Evolutionary conservation across 2,329 filamentous ascomycete genomes (phyloP), one percentile per base, ranked within the genome.

Genomic region (Albophoma yamanashiensis): DNA sequence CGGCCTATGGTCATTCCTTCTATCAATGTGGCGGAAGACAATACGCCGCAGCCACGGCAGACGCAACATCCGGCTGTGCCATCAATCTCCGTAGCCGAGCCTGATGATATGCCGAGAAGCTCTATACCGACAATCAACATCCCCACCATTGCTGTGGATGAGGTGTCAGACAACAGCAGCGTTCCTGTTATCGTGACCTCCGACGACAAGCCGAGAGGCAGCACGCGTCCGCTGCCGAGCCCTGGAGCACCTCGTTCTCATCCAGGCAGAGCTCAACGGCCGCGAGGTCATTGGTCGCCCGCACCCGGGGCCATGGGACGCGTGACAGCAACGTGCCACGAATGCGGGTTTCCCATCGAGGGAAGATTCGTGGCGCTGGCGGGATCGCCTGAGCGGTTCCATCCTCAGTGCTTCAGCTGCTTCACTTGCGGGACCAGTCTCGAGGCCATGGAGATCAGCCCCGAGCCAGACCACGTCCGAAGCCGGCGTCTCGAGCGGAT

Each of bases 361-460:
- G 94, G 94, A 3, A 89, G 93, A 60, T 93, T 96, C 64, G 89
- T 97, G 27, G 90, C 89, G 5, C 85, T 96, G 8, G 87, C 86
- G 1, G 91, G 91, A 34, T 80, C 83, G 45, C 68, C 75, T 4
- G 82, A 86, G 67, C 89, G 92, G 25, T 97, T 97, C 72, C 94
- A 99, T 67, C 92, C 94, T 0, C 85, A 92, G 64, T 99, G 94
- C 74, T 97, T 99, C 77, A 82, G 84, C 52, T 99, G 94, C 77
- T 89, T 91, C 72, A 83, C 89, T 62, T 99, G 94, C 72, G 86
- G 88, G 38, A 96, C 92, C 12, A 83, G 87, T 25, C 88, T 99
- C 22, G 94, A 99, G 76, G 93, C 92, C 59, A 89, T 99, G 60
- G 94, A 96, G 67, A 97, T 99, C 73, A 96, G 94, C 66, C 91